A percentile compares a stretch with the other conserved stretches of the same genome.
These are phyloP conservation scores for Paecilomyces variotii DNA, from an alignment of 2,329 filamentous ascomycete species.

Conservation along the genomic window DNA sequence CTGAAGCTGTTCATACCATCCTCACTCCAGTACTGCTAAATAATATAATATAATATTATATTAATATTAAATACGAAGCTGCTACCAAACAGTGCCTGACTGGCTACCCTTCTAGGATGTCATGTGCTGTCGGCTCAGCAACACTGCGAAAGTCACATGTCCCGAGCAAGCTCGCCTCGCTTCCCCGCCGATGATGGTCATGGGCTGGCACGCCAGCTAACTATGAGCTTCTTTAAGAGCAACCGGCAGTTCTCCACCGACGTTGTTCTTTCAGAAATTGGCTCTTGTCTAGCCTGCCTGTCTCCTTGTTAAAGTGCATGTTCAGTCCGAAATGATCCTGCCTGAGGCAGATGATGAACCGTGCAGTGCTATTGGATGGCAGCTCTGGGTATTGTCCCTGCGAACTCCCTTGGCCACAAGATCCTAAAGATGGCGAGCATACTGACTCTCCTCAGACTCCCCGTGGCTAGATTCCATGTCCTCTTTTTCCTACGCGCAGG, in stretches of 20 bases:
- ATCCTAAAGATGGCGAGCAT: constrained; percentile 6
- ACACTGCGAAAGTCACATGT: background rate
- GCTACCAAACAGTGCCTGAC: no score
- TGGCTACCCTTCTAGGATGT: background rate
- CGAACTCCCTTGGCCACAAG: constrained; percentile 1
- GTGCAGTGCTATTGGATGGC: constrained; percentile 38
- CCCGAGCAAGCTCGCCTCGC: background rate
- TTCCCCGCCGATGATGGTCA: constrained; percentile 3
- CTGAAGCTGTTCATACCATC: background rate
- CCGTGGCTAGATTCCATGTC: constrained; percentile 50
- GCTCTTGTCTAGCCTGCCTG: background rate
- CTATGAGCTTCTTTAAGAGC: background rate
- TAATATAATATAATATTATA: no score
- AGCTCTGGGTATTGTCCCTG: constrained; percentile 37
- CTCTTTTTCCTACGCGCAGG: constrained; percentile 30
- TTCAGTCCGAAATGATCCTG: constrained; percentile 23
- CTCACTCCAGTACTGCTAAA: no score
- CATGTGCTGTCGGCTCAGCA: background rate
- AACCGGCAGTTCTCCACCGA: background rate
- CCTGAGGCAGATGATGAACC: constrained; percentile 21
- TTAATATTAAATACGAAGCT: no score
- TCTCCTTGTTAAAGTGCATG: constrained; percentile 4
- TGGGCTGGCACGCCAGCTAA: background rate
- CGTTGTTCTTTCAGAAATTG: background rate
- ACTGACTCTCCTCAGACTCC: constrained; percentile 31